Percentiles rank a stretch among this genome's conserved stretches.
Conservation (phyloP, 2,329 filamentous ascomycete species). For the Fusarium austroafricanum region DNA sequence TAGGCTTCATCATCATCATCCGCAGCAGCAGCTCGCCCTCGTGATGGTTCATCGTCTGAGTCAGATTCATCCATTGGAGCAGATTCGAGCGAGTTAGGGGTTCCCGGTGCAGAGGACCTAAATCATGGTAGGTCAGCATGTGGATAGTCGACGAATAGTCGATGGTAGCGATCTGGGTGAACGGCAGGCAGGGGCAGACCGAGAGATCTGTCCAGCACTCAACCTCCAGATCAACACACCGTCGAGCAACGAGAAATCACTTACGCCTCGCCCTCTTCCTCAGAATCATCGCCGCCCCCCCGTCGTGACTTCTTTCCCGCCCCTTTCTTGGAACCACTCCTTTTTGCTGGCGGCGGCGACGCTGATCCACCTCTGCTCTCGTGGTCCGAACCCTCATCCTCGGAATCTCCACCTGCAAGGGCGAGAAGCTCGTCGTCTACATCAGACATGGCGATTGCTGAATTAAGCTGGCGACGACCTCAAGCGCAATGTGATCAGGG, state of each 20-base stretch:
- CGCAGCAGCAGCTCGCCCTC: conserved; percentile 54
- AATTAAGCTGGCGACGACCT: conserved; percentile 8
- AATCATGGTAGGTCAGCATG: conserved; percentile 26
- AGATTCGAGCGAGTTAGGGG: conserved; percentile 80
- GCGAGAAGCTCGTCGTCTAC: conserved; percentile 94
- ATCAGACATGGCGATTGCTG: conserved; percentile 75
- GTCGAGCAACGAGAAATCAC: conserved; percentile 39
- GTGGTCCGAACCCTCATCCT: conserved; percentile 67
- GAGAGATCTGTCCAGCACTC: neutral
- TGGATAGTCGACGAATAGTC: neutral
- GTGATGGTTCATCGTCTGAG: conserved; percentile 66
- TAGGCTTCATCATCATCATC: conserved; percentile 75
- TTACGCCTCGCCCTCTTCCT: conserved; percentile 73
- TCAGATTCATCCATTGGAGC: conserved; percentile 92
- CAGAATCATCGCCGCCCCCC: conserved; percentile 55
- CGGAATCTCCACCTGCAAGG: conserved; percentile 83
- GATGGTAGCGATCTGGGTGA: neutral
- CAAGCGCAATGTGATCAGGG: conserved; percentile 26
- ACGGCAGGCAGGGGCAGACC: neutral
- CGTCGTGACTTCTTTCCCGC: conserved; percentile 62
- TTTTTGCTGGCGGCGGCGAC: conserved; percentile 59
- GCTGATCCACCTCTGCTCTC: conserved; percentile 66
- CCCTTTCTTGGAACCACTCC: conserved; percentile 46
- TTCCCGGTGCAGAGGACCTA: conserved; percentile 77
- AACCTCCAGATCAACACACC: neutral